Base-by-base conservation (phyloP, 306 rosid species). In the Fagus crenata region DNA sequence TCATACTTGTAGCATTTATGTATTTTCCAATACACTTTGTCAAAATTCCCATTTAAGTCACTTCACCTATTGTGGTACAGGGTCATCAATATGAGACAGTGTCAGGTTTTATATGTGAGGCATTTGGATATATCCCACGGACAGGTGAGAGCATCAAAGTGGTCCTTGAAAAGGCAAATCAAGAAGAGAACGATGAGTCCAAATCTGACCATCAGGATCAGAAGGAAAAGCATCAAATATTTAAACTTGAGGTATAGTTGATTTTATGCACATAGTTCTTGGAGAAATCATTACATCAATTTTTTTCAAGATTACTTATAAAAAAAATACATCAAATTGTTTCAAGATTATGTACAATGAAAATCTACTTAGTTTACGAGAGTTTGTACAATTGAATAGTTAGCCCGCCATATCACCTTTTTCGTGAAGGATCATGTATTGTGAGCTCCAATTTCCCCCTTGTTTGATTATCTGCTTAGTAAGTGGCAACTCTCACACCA, bases 11-110 rank as follows among this genome's bases (percentile, higher is more conserved):
- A 67, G 65, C 22, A 12, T 75, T n/a, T 54, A 43, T 65, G 73
- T 63, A 37, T 72, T 70, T 41, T 49, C 42, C 22, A 46, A 18
- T 63, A 70, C 36, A 49, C 46, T 69, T 41, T 53, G 53, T 28
- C 56, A 58, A 59, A n/a, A 40, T 70, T 67, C 72, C 69, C 18
- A 2, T 36, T 14, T 7, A 39, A 17, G 14, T 46, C 49, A 41
- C 49, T 28, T 72, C 75, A 60, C 58, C 36, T 73, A 37, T 56
- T 6, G 67, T 65, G 49, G 77, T 73, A 70, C 89, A 96, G 99
- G 99, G 97, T 84, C 92, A 89, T 78, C 99, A 93, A 85, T 96
- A 96, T 67, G 99, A 96, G 87, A 96, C 99, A 1, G 99, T 96
- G 43, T 96, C 99, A 0, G 99, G 99, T 73, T 96, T 96, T 83